Conservation (phyloP, 352 stramenopile genomes). For the Phytopythium boreale region DNA sequence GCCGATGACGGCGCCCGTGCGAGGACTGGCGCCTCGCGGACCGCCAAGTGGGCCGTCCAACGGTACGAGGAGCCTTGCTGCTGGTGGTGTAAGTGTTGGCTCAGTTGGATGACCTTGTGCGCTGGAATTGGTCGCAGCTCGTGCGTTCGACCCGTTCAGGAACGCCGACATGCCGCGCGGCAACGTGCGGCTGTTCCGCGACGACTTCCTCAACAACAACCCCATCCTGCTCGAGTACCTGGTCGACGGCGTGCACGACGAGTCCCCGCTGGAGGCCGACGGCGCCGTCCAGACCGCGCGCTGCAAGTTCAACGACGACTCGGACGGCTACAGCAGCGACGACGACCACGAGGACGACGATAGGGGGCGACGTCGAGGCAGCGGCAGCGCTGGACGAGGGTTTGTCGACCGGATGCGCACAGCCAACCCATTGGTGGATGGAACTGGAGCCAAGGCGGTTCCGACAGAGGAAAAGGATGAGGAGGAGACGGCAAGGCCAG, state of each 20-base stretch:
- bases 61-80: neutral
- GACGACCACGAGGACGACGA: slow-evolving; percentile 6
- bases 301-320: slow-evolving; percentile 7
- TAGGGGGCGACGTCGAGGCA: neutral
- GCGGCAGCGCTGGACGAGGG: neutral
- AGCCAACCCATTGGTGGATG: slow-evolving; percentile 32
- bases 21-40: neutral
- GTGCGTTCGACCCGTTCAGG: slow-evolving; percentile 41
- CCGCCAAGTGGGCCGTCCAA: neutral
- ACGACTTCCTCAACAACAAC: slow-evolving; percentile 85
- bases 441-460: neutral
- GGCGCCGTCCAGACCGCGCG: slow-evolving; percentile 5
- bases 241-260: slow-evolving; percentile 32
- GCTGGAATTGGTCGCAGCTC: neutral
- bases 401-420: slow-evolving; percentile 66
- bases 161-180: slow-evolving; percentile 64
- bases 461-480: slow-evolving; percentile 5
- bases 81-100: neutral
- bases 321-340: slow-evolving; percentile 9
- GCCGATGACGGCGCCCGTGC: slow-evolving; percentile 36
- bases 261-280: slow-evolving; percentile 9
- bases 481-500: neutral
- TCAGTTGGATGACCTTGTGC: neutral
- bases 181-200: slow-evolving; percentile 78
- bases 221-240: slow-evolving; percentile 83